Base-by-base conservation (phyloP, 257 asterid genomes). In the Capsicum pubescens region DNA sequence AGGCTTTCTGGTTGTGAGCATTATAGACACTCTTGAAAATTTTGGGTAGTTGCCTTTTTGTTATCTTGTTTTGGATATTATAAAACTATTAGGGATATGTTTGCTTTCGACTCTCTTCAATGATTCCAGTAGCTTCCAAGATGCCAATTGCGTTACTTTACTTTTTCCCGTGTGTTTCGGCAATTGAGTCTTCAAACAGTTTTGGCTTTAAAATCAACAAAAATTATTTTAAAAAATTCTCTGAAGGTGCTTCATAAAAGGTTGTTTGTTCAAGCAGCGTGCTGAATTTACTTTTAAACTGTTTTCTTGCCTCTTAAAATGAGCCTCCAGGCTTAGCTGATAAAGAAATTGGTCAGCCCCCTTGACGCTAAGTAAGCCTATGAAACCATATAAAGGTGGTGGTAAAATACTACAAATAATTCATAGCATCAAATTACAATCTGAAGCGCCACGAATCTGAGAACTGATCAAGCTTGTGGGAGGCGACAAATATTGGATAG, bases 1-100 rank as follows among this genome's bases (percentile, higher is more conserved):
- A 26, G 58, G 50, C 81, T 26, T 77, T 54, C 61, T 77, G 44
- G 81, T 32, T 54, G 48, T 67, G 74, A 14, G 81, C 26, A 63
- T 48, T 14, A 4, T 76, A 8, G 63, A 76, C 14, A 76, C 81
- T n/a, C 58, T 14, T 77, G 63, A 54, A 77, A 77, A 13, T 77
- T 74, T 77, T 77, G 81, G 48, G 81, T 77, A 77, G 64, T 77
- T 13, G 32, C 9, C 6, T 54, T 54, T 3, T 77, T 5, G 64
- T 74, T 3, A 19, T 77, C 64, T 26, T 39, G 70, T 63, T 54
- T 77, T 54, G 81, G 54, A 14, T 54, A 54, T 32, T 54, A 76
- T 76, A 14, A 26, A 55, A 52, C 19, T 77, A 15, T 77, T 77
- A 32, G 19, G 14, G 42, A 0, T 76, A 52, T 58, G 42, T 52